These are phyloP conservation scores for Helotiales sp. DNA, from an alignment of 2,329 filamentous ascomycete species.

Conservation along the genomic window DNA sequence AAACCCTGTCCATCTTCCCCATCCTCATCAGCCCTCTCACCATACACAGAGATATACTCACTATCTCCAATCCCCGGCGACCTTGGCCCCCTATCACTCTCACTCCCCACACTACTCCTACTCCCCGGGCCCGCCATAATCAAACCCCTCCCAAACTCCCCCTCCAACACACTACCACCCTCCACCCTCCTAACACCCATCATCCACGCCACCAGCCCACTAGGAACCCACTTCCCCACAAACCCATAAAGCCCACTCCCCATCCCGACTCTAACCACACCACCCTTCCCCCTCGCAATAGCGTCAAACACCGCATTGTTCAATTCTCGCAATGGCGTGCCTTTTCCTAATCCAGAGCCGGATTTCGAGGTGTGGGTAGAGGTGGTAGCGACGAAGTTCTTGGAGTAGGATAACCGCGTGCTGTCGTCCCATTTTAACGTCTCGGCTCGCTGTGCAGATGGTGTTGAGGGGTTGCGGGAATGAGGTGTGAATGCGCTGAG, in stretches of 20 bases:
- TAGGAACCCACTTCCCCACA: constrained; percentile 80
- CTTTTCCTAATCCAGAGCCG: constrained; percentile 47
- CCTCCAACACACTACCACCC: background rate
- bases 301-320: constrained; percentile 92
- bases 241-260: constrained; percentile 85
- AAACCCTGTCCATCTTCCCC: background rate
- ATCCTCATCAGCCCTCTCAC: constrained; percentile 16
- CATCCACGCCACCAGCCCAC: constrained; percentile 86
- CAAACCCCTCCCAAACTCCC: constrained; percentile 25
- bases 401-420: constrained; percentile 64
- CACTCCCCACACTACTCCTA: constrained; percentile 20
- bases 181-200: constrained; percentile 73
- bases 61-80: constrained; percentile 34
- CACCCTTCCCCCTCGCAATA: constrained; percentile 63
- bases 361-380: constrained; percentile 45
- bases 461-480: constrained; percentile 42
- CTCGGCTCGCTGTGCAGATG: constrained; percentile 56
- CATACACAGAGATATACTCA: constrained; percentile 38
- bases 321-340: constrained; percentile 74
- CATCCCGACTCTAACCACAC: constrained; percentile 78
- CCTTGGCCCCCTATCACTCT: constrained; percentile 26
- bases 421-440: constrained; percentile 68
- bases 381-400: constrained; percentile 64
- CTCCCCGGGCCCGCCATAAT: constrained; percentile 13
- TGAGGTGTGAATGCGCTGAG: constrained; percentile 67